Evolutionary conservation across 2,329 filamentous ascomycete genomes (phyloP).

Genomic region (Paradendryphiella salina): DNA sequence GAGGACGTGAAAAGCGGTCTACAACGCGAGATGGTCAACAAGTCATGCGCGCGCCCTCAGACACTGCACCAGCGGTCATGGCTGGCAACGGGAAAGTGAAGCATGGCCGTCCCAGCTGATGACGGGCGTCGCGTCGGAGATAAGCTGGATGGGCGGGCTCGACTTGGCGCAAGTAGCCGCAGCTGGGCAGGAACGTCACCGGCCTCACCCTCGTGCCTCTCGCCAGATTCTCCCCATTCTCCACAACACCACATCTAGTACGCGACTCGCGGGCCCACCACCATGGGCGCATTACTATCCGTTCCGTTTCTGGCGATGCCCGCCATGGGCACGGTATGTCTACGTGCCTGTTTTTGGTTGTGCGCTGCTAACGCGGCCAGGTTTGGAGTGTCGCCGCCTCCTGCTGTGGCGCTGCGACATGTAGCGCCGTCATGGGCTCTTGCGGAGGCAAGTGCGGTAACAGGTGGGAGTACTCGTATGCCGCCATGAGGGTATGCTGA

Average conservation of each 20-base stretch:
- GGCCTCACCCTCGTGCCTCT: slow-evolving; percentile 18
- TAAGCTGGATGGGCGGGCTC: slow-evolving; percentile 22
- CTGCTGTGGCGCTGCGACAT: slow-evolving; percentile 95
- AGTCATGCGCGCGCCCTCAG: slow-evolving; percentile 1
- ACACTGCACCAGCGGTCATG: background rate
- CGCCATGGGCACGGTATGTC: slow-evolving; percentile 78
- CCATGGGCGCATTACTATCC: slow-evolving; percentile 90
- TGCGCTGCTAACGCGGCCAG: slow-evolving; percentile 52
- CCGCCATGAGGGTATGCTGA: slow-evolving; percentile 10
- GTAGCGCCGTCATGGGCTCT: slow-evolving; percentile 90
- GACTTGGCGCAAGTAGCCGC: slow-evolving; percentile 19
- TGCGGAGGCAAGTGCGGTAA: slow-evolving; percentile 92
- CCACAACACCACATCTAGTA: slow-evolving; percentile 15
- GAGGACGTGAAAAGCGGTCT: background rate
- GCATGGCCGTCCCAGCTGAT: slow-evolving; percentile 7
- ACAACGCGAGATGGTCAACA: background rate
- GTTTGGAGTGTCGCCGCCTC: slow-evolving; percentile 78
- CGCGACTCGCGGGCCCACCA: slow-evolving; percentile 21
- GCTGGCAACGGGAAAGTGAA: slow-evolving; percentile 5
- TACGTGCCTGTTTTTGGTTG: slow-evolving; percentile 5
- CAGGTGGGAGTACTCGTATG: slow-evolving; percentile 59
- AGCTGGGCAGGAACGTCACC: slow-evolving; percentile 24
- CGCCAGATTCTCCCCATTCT: slow-evolving; percentile 14
- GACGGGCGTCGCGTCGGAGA: slow-evolving; percentile 22
- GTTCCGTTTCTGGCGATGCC: slow-evolving; percentile 87